Evolutionary conservation across 805 yeast genomes (phyloP).

Genomic region (Starmerella vitae): DNA sequence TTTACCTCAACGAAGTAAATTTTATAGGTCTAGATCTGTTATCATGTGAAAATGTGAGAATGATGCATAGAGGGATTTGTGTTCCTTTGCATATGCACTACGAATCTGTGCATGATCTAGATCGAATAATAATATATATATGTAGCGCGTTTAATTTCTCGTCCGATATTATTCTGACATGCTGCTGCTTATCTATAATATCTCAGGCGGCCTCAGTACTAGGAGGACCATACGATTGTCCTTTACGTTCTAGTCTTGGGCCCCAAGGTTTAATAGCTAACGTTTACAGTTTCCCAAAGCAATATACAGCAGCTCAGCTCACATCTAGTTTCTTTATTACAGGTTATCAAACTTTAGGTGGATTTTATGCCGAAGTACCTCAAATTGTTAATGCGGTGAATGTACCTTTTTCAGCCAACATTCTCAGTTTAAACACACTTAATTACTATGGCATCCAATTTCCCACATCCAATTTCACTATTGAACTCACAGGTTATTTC

Average conservation of each 20-base stretch:
- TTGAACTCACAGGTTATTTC: constrained; percentile 6
- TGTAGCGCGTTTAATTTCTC: no score
- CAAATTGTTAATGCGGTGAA: not conserved
- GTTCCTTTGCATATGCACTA: no score
- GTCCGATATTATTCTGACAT: no score
- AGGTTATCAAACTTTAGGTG: not conserved
- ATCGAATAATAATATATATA: no score
- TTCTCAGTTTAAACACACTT: not conserved
- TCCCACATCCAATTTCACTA: constrained; percentile 1
- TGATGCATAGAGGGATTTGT: no score
- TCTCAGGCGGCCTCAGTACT: not conserved
- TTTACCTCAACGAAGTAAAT: no score
- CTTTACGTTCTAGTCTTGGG: not conserved
- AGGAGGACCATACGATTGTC: not conserved
- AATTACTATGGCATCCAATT: not conserved
- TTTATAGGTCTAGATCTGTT: no score
- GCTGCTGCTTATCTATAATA: not conserved
- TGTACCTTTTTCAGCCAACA: not conserved
- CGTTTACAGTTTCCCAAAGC: not conserved
- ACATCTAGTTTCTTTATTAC: not conserved
- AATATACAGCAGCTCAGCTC: not conserved
- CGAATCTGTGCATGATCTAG: no score
- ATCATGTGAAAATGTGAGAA: no score
- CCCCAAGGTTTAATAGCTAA: not conserved
- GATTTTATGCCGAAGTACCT: not conserved